Percentiles rank a stretch among this genome's conserved stretches.
Conservation (phyloP, 345 rosid genomes). For the Erodium maritimum region DNA sequence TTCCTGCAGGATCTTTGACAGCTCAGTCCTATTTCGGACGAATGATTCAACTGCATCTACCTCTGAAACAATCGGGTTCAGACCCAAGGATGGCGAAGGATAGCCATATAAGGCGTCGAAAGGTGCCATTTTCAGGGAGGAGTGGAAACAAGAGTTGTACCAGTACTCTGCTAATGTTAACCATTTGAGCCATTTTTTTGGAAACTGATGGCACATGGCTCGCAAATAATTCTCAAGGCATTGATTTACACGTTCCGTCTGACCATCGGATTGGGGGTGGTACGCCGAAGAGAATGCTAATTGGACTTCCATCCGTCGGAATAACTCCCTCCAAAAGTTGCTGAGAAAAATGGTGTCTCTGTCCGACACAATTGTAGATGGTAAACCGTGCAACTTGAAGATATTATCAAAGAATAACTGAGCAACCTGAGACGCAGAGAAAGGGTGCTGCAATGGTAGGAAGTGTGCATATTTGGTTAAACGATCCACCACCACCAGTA, state of each 20-base stretch:
- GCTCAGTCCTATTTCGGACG: neutral
- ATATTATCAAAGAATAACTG: neutral
- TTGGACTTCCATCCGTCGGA: neutral
- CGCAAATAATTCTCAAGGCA: neutral
- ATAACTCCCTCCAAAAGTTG: neutral
- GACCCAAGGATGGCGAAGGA: no score
- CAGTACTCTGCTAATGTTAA: neutral
- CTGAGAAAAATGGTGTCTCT: neutral
- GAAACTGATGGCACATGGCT: neutral
- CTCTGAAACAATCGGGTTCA: no score
- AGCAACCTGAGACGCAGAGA: neutral
- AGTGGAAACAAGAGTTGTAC: neutral
- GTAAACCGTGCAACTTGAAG: neutral
- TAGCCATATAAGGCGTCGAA: no score
- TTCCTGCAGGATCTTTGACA: neutral
- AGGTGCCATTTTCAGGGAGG: no score
- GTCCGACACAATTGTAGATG: neutral
- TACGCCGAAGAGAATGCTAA: neutral
- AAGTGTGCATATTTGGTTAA: neutral
- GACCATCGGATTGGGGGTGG: neutral
- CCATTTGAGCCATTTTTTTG: neutral
- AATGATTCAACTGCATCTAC: neutral
- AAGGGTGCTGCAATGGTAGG: neutral
- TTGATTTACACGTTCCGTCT: neutral
- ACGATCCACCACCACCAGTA: neutral